These are phyloP conservation scores for Metroxylon sagu DNA, from an alignment of 176 grass and related monocot genomes.

Conservation along the genomic window DNA sequence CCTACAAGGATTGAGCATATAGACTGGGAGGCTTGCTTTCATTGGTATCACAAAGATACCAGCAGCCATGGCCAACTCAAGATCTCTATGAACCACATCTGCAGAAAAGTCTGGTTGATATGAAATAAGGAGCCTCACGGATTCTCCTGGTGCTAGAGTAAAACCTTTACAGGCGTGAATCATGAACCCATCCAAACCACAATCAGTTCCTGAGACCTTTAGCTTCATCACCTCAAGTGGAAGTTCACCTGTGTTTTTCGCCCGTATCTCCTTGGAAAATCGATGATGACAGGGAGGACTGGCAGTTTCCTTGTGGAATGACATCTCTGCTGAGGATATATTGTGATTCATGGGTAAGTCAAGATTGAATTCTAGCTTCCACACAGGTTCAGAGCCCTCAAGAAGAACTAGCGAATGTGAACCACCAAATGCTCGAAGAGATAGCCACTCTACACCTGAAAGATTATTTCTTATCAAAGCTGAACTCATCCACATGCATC, in stretches of 20 bases:
- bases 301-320: slow-evolving; percentile 21
- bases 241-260: slow-evolving; percentile 89
- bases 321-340: slow-evolving; percentile 19
- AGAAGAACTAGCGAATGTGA: slow-evolving; percentile 62
- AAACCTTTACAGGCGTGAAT: slow-evolving; percentile 63
- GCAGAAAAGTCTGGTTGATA: slow-evolving; percentile 64
- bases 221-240: slow-evolving; percentile 71
- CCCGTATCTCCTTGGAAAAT: slow-evolving; percentile 74
- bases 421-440: slow-evolving; percentile 67
- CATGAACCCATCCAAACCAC: slow-evolving; percentile 62
- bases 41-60: slow-evolving; percentile 83
- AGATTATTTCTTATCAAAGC: slow-evolving; percentile 78
- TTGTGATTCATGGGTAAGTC: slow-evolving; percentile 30
- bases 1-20: slow-evolving; percentile 64
- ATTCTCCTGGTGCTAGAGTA: slow-evolving; percentile 66
- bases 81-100: slow-evolving; percentile 67
- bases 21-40: slow-evolving; percentile 57
- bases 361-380: slow-evolving; percentile 83
- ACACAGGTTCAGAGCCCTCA: slow-evolving; percentile 65
- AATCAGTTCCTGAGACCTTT: slow-evolving; percentile 77
- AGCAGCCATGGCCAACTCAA: slow-evolving; percentile 65
- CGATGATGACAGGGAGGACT: slow-evolving; percentile 43
- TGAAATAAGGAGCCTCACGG: slow-evolving; percentile 52
- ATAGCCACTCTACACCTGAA: slow-evolving; percentile 73
- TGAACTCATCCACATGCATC: slow-evolving; percentile 82